Conservation (phyloP, 2,329 filamentous ascomycete species). For the Epichloe festucae region DNA sequence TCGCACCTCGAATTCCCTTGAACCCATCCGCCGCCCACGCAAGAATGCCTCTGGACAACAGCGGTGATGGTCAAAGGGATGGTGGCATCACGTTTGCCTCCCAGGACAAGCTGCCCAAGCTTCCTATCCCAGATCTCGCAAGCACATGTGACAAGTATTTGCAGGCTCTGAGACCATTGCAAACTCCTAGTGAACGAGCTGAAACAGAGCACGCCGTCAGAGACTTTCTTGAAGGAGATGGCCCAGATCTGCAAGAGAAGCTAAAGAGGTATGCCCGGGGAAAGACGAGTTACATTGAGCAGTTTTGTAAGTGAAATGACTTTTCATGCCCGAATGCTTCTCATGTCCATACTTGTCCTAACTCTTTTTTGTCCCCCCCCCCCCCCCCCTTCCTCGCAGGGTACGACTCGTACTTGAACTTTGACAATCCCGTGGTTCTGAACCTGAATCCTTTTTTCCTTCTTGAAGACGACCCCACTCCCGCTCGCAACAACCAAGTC, state of each 20-base stretch:
- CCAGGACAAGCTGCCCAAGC: constrained; percentile 78
- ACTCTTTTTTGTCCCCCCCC: constrained; percentile 8
- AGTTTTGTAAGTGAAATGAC: constrained; percentile 64
- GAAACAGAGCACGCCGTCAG: constrained; percentile 70
- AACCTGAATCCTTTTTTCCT: constrained; percentile 95
- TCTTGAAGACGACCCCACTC: constrained; percentile 92
- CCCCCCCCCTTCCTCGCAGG: constrained; percentile 36
- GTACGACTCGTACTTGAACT: constrained; percentile 98
- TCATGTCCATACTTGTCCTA: background rate
- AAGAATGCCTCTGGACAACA: constrained; percentile 33
- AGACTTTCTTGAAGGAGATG: constrained; percentile 72
- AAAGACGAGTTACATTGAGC: constrained; percentile 93
- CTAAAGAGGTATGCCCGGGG: constrained; percentile 81
- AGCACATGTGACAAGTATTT: constrained; percentile 68
- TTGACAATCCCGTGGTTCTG: constrained; percentile 90
- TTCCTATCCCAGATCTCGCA: constrained; percentile 85
- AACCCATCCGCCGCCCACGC: constrained; percentile 22
- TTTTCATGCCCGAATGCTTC: background rate
- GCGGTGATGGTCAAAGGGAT: constrained; percentile 26
- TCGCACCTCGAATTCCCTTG: constrained; percentile 4
- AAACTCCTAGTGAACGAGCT: constrained; percentile 65
- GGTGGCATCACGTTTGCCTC: constrained; percentile 77
- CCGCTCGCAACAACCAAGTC: constrained; percentile 90
- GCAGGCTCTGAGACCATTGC: constrained; percentile 65
- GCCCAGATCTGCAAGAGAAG: constrained; percentile 74